Conservation (phyloP, 2,329 filamentous ascomycete species). For the Talaromyces marneffei region DNA sequence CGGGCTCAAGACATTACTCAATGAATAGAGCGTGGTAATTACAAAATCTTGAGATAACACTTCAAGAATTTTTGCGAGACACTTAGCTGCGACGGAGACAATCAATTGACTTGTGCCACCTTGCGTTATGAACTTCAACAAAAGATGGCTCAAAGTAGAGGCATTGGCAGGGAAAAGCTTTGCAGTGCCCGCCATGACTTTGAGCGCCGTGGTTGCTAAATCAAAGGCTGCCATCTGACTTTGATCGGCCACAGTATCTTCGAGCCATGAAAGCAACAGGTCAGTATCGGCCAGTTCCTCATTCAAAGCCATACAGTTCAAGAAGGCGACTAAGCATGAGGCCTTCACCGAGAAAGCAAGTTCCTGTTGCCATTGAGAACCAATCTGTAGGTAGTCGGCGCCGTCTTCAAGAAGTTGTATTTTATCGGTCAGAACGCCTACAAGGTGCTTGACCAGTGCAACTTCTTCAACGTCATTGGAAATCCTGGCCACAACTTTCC, state of each 20-base stretch:
- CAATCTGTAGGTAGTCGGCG: slow-evolving; percentile 81
- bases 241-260: slow-evolving; percentile 71
- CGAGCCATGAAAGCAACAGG: slow-evolving; percentile 74
- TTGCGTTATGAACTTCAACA: slow-evolving; percentile 85
- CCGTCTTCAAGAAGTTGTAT: slow-evolving; percentile 83
- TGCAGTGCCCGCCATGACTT: slow-evolving; percentile 75
- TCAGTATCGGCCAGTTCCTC: slow-evolving; percentile 76
- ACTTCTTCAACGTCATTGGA: slow-evolving; percentile 32
- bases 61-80: slow-evolving; percentile 73
- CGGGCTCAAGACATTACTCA: slow-evolving; percentile 91
- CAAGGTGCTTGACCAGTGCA: slow-evolving; percentile 52
- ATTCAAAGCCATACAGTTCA: slow-evolving; percentile 79
- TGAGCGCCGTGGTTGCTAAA: slow-evolving; percentile 71
- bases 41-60: slow-evolving; percentile 67
- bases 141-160: slow-evolving; percentile 66
- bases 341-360: slow-evolving; percentile 83
- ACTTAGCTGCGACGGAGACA: slow-evolving; percentile 73
- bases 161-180: slow-evolving; percentile 67
- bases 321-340: slow-evolving; percentile 70
- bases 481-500: not conserved
- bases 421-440: slow-evolving; percentile 70
- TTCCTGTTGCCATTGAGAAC: slow-evolving; percentile 78
- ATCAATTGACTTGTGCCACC: slow-evolving; percentile 64
- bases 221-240: slow-evolving; percentile 75
- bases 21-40: slow-evolving; percentile 89